These are phyloP conservation scores for Hypoxylon rickii DNA, from an alignment of 495 filamentous ascomycete species.

Conservation along the genomic window DNA sequence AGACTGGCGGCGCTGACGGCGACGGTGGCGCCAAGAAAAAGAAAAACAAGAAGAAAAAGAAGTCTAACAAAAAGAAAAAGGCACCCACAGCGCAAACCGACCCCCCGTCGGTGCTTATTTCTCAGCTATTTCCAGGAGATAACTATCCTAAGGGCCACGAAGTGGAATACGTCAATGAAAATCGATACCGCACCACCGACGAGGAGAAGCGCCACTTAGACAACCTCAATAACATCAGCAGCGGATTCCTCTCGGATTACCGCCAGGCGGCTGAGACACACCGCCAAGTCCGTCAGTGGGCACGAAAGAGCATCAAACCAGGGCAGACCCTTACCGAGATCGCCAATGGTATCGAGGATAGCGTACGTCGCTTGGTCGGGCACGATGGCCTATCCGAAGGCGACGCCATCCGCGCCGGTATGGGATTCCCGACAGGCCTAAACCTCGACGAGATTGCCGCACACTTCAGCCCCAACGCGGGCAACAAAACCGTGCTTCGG, in stretches of 20 bases:
- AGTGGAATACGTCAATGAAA: conserved; percentile 76
- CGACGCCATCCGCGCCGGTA: conserved; percentile 75
- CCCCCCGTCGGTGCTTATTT: conserved; percentile 75
- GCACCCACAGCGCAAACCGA: conserved; percentile 72
- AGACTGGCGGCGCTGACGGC: conserved; percentile 32
- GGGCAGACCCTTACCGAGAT: conserved; percentile 81
- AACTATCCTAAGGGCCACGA: conserved; percentile 81
- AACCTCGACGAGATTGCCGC: conserved; percentile 87
- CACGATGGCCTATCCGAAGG: conserved; percentile 81
- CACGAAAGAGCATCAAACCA: conserved; percentile 78
- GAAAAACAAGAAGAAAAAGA: conserved; percentile 78
- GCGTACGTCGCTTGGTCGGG: conserved; percentile 75
- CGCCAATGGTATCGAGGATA: conserved; percentile 83
- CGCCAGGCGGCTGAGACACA: conserved; percentile 87
- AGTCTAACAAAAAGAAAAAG: conserved; percentile 82
- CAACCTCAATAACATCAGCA: conserved; percentile 80
- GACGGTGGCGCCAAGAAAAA: conserved; percentile 45
- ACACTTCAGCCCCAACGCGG: conserved; percentile 93
- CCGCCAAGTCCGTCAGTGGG: conserved; percentile 84
- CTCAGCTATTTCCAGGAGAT: conserved; percentile 74
- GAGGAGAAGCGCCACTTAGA: conserved; percentile 89
- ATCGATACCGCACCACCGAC: conserved; percentile 77
- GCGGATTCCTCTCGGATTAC: conserved; percentile 83
- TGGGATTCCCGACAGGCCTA: conserved; percentile 88
- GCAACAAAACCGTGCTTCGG: conserved; percentile 79